A percentile compares a stretch with the other conserved stretches of the same genome.
Evolutionary conservation across 176 grass and related monocot genomes (phyloP).

Genomic region (Musa beccarii): DNA sequence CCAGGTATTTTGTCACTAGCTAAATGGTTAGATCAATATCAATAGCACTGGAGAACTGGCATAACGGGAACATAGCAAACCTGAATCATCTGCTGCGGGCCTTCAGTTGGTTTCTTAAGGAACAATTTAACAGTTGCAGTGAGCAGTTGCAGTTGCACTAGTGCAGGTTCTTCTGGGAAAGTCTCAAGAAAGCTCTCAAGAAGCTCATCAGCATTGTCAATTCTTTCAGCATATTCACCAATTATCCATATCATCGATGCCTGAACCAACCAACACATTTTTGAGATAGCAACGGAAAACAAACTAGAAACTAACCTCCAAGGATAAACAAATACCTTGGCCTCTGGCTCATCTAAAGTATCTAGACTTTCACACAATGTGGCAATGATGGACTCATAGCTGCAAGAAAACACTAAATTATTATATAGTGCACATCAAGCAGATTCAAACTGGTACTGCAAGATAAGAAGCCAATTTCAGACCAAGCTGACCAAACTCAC

Average conservation of each 20-base stretch:
- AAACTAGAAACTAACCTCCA: not conserved
- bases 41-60: not conserved
- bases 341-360: slow-evolving; percentile 95
- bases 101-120: slow-evolving; percentile 93
- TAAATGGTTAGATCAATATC: too few relatives aligned
- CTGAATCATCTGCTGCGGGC: slow-evolving; percentile 98
- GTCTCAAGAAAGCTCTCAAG: slow-evolving; percentile 97
- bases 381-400: slow-evolving; percentile 94
- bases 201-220: slow-evolving; percentile 98
- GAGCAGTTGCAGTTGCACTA: slow-evolving; percentile 79
- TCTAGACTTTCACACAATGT: slow-evolving; percentile 96
- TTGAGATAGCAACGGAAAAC: slow-evolving; percentile 8
- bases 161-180: slow-evolving; percentile 82
- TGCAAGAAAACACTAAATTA: slow-evolving; percentile 30
- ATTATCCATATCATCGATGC: slow-evolving; percentile 99
- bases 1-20: too few relatives aligned
- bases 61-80: slow-evolving; percentile 22
- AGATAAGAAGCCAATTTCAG: not conserved
- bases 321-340: slow-evolving; percentile 48
- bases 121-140: slow-evolving; percentile 88
- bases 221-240: slow-evolving; percentile 98
- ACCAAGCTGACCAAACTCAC: slow-evolving; percentile 37
- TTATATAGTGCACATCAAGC: not conserved
- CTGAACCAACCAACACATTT: slow-evolving; percentile 30
- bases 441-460: not conserved